phyloP scores from a whole-genome alignment of 192 early-diverging fungal species.

The Funneliformis mosseae region DNA sequence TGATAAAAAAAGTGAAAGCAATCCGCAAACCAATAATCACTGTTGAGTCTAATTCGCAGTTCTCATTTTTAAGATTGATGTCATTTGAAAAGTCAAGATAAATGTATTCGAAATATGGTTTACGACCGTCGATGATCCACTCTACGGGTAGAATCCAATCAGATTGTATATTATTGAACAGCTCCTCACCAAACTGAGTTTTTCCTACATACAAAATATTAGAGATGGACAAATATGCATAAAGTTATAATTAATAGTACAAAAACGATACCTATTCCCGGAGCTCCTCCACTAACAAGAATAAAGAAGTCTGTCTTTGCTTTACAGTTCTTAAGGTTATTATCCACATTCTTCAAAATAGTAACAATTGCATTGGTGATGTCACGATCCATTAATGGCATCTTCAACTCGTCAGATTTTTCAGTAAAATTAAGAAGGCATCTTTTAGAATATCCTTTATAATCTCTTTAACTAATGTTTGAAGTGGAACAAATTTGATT shows the following conservation, averaged over 20 bases:
- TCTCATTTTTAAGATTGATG: background rate
- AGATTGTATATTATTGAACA: slow-evolving; percentile 24
- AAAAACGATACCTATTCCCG: slow-evolving; percentile 32
- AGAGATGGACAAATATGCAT: slow-evolving; percentile 28
- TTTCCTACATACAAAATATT: slow-evolving; percentile 28
- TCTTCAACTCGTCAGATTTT: no score
- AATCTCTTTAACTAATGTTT: no score
- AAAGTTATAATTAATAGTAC: slow-evolving; percentile 7
- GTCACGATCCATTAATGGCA: no score
- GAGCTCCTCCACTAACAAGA: slow-evolving; percentile 34
- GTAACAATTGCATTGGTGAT: no score
- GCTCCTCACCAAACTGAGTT: slow-evolving; percentile 29
- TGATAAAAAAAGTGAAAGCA: slow-evolving; percentile 22
- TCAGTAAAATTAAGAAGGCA: no score
- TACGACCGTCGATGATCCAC: no score
- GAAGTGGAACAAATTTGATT: no score
- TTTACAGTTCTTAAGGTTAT: no score
- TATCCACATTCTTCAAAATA: no score
- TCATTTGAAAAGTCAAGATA: slow-evolving; percentile 17
- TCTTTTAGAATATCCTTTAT: no score
- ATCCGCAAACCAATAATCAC: slow-evolving; percentile 27
- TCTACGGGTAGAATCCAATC: no score
- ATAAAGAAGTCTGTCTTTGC: slow-evolving; percentile 23
- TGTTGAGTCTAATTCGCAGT: background rate
- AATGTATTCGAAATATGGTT: slow-evolving; percentile 32